phyloP scores from a whole-genome alignment of 2,329 filamentous ascomycete species.

The Trichoderma aggressivum region DNA sequence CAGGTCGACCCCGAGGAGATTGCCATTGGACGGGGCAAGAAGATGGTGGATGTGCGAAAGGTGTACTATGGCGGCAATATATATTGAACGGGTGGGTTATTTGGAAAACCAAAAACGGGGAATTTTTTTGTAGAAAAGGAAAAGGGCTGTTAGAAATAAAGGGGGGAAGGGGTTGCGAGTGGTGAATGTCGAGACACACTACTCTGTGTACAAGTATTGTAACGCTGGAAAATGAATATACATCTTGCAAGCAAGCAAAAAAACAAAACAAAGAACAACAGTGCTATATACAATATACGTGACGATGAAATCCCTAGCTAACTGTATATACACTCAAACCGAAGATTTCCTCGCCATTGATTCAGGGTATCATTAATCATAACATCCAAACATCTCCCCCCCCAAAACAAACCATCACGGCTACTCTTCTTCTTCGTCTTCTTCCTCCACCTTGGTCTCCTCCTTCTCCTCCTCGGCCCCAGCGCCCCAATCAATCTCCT shows the following conservation, averaged over 20 bases:
- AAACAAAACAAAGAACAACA: background rate
- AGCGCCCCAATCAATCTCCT: conserved; percentile 77
- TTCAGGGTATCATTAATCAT: conserved; percentile 2
- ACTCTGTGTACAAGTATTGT: conserved; percentile 15
- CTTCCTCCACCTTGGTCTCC: background rate
- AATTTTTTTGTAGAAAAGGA: background rate
- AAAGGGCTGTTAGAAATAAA: background rate
- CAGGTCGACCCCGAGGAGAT: conserved; percentile 88
- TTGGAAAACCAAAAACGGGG: background rate
- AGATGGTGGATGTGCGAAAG: conserved; percentile 92
- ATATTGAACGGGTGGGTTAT: conserved; percentile 41
- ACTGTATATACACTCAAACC: background rate
- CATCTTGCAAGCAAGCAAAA: background rate
- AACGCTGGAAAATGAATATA: conserved; percentile 7
- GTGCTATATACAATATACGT: background rate
- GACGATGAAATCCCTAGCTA: background rate
- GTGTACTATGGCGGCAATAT: conserved; percentile 89
- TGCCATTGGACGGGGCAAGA: conserved; percentile 84
- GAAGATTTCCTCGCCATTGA: background rate
- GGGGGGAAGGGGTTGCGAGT: background rate
- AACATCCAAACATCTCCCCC: background rate
- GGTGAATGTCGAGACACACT: conserved; percentile 8
- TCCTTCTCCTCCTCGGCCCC: conserved; percentile 5
- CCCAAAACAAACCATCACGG: background rate
- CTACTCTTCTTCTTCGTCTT: background rate